Conservation (phyloP, 148 eudicot species). For the Rhododendron ferrugineum region DNA sequence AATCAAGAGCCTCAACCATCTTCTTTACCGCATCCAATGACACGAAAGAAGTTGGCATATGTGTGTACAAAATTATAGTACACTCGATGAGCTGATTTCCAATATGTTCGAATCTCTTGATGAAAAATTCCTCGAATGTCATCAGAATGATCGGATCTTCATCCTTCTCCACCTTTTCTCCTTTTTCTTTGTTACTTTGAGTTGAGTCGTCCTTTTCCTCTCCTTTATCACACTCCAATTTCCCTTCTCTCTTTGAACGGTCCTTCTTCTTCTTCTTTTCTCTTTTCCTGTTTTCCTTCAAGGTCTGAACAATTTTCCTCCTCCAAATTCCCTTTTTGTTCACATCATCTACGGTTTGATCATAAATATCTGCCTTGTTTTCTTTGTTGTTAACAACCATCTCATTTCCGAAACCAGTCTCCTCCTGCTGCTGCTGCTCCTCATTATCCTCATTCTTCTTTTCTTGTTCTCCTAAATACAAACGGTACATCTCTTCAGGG, state of each 20-base stretch:
- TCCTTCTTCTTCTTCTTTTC: not conserved
- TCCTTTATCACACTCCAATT: not conserved
- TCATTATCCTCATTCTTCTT: not conserved
- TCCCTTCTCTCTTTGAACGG: not conserved
- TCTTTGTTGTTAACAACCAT: not conserved
- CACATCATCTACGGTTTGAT: not conserved
- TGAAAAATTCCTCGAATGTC: conserved; percentile 42
- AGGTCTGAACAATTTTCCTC: conserved; percentile 15
- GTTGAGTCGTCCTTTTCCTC: not conserved
- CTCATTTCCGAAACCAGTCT: not conserved
- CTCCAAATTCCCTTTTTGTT: not conserved
- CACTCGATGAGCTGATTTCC: conserved; percentile 16
- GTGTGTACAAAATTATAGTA: conserved; percentile 34
- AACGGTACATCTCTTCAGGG: conserved; percentile 34
- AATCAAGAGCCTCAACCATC: conserved; percentile 27
- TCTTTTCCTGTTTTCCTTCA: conserved; percentile 17
- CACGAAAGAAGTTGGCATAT: conserved; percentile 44
- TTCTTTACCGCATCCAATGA: conserved; percentile 16
- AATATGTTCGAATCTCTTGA: conserved; percentile 14
- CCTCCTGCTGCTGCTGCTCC: not conserved
- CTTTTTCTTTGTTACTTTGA: not conserved
- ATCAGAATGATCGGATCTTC: not conserved
- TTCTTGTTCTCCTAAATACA: conserved; percentile 20
- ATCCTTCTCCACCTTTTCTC: not conserved
- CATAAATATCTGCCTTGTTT: not conserved